phyloP scores from a whole-genome alignment of 2,329 filamentous ascomycete genomes.

The Colletotrichum sublineola region DNA sequence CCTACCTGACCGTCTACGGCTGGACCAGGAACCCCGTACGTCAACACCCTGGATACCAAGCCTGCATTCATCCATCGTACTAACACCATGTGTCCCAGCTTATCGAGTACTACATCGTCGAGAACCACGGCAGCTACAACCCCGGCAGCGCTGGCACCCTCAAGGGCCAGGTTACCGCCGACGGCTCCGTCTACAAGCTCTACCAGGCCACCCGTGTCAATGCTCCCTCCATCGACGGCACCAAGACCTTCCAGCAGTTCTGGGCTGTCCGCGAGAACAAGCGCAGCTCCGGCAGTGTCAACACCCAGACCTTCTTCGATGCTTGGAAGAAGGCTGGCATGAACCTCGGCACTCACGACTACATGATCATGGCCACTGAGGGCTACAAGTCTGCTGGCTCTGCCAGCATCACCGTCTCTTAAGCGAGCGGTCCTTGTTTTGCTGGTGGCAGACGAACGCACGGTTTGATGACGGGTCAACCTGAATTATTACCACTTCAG shows the following conservation, averaged over 20 bases:
- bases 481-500: not conserved
- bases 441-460: not conserved
- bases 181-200: conserved; percentile 56
- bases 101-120: conserved; percentile 46
- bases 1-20: conserved; percentile 55
- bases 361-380: conserved; percentile 68
- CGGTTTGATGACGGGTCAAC: not conserved
- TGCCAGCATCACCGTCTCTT: conserved; percentile 53
- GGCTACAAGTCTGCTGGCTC: conserved; percentile 65
- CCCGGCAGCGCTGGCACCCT: conserved; percentile 50
- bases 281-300: conserved; percentile 64
- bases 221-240: conserved; percentile 62
- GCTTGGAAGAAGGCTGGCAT: conserved; percentile 64
- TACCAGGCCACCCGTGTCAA: conserved; percentile 54
- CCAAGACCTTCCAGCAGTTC: conserved; percentile 65
- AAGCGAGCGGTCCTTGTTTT: not conserved
- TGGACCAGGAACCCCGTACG: conserved; percentile 54
- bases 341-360: conserved; percentile 62
- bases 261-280: conserved; percentile 66
- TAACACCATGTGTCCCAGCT: conserved; percentile 8
- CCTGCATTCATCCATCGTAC: not conserved
- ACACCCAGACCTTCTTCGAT: conserved; percentile 63
- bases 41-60: not conserved
- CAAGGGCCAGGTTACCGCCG: conserved; percentile 52
- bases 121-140: conserved; percentile 55